These are phyloP conservation scores for Pugionium dolabratum DNA, from an alignment of 345 rosid genomes.

Conservation along the genomic window DNA sequence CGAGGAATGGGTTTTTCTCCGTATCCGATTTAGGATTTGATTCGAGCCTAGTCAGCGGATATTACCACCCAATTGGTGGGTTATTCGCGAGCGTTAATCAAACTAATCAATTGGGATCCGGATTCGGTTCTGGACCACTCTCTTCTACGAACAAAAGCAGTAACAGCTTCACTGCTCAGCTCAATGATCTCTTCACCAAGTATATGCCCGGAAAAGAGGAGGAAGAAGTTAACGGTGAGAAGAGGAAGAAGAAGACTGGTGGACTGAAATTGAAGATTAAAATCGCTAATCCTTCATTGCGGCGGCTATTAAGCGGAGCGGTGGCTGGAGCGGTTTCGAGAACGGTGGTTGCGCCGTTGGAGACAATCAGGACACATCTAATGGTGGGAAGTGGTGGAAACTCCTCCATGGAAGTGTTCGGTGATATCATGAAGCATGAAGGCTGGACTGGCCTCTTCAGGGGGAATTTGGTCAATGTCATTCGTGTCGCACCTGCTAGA, in stretches of 20 bases:
- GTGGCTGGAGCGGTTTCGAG: constrained; percentile 92
- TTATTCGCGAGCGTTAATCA: constrained; percentile 71
- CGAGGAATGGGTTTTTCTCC: constrained; percentile 54
- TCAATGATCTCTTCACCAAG: constrained; percentile 59
- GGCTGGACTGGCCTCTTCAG: constrained; percentile 97
- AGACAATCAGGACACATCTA: constrained; percentile 94
- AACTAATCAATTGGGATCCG: constrained; percentile 58
- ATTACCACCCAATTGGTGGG: constrained; percentile 49
- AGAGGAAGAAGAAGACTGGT: constrained; percentile 54
- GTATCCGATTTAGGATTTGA: constrained; percentile 58
- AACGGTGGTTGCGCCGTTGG: constrained; percentile 94
- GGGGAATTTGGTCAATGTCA: constrained; percentile 93
- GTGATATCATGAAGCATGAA: constrained; percentile 77
- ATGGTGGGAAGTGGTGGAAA: constrained; percentile 96
- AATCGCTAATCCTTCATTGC: constrained; percentile 75
- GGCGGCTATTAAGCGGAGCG: constrained; percentile 86
- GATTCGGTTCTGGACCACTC: constrained; percentile 44
- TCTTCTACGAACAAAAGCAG: constrained; percentile 42
- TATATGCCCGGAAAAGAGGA: constrained; percentile 48
- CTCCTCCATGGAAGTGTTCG: constrained; percentile 65
- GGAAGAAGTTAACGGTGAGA: constrained; percentile 44
- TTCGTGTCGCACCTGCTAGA: constrained; percentile 94
- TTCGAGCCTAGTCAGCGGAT: constrained; percentile 38
- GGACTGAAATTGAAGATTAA: constrained; percentile 62
- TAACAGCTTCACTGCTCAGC: constrained; percentile 44